Percentiles rank a stretch among this genome's conserved stretches.
phyloP scores from a whole-genome alignment of 2,329 filamentous ascomycete genomes.

The Penicillium sp. region DNA sequence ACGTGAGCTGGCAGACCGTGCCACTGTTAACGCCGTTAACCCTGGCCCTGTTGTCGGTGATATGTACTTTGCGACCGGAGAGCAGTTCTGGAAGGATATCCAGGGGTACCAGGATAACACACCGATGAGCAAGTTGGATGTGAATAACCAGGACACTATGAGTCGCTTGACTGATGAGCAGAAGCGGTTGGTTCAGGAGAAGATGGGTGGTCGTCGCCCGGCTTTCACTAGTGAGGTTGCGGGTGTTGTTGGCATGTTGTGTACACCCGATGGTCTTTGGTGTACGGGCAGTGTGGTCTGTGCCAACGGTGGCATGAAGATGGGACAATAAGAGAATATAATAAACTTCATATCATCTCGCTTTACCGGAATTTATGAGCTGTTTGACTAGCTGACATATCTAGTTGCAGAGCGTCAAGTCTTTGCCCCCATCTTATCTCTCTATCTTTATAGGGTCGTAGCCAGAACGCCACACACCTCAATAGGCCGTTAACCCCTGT shows the following conservation, averaged over 20 bases:
- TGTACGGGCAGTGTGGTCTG: conserved; percentile 77
- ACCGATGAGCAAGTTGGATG: conserved; percentile 62
- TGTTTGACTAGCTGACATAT: no score
- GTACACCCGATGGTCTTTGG: conserved; percentile 70
- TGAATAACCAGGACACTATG: conserved; percentile 55
- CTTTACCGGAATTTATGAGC: no score
- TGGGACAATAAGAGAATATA: conserved; percentile 32
- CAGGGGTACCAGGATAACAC: conserved; percentile 62
- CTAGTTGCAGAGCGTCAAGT: no score
- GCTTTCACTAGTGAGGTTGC: conserved; percentile 71
- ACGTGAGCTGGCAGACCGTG: conserved; percentile 60
- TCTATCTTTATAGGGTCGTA: background rate
- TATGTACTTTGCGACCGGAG: conserved; percentile 61
- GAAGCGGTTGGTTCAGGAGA: conserved; percentile 60
- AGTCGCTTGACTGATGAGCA: conserved; percentile 61
- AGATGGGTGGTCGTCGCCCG: conserved; percentile 57
- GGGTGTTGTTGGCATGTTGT: conserved; percentile 74
- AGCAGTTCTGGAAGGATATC: conserved; percentile 59
- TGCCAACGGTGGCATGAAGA: conserved; percentile 75
- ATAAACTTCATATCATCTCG: no score
- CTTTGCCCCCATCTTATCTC: background rate
- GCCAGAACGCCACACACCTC: background rate
- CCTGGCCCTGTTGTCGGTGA: conserved; percentile 67
- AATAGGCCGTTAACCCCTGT: background rate
- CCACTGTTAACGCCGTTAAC: conserved; percentile 66